A percentile compares a stretch with the other conserved stretches of the same genome.
Evolutionary conservation across 441 rosid genomes (phyloP).

Genomic region (Aleurites moluccanus): DNA sequence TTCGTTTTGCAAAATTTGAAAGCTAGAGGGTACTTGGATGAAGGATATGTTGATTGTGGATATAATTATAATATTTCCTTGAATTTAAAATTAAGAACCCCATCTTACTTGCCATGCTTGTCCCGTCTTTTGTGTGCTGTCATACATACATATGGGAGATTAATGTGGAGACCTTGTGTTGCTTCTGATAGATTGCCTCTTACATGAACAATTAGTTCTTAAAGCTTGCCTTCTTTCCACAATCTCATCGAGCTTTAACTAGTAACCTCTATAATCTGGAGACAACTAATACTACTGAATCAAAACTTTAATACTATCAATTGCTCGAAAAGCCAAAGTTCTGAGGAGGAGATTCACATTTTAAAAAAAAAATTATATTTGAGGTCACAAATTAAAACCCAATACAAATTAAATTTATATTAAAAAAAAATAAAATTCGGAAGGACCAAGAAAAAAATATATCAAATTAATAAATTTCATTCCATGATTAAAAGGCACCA

Average conservation of each 20-base stretch:
- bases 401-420: too few species aligned
- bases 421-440: too few species aligned
- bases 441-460: too few species aligned
- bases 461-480: background rate
- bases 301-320: too few species aligned
- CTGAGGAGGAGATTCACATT: too few species aligned
- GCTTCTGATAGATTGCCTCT: background rate
- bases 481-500: background rate
- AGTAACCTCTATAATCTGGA: too few species aligned
- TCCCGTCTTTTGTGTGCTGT: background rate
- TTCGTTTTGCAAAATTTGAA: background rate
- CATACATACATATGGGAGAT: background rate
- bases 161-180: background rate
- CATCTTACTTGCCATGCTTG: background rate
- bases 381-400: too few species aligned
- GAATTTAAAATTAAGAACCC: background rate
- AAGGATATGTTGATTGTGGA: background rate
- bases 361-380: too few species aligned
- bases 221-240: background rate
- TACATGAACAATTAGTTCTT: background rate
- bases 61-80: background rate
- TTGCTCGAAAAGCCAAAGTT: too few species aligned
- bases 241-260: background rate
- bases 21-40: constrained; percentile 1
- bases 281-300: too few species aligned